A percentile compares a stretch with the other conserved stretches of the same genome.
These are phyloP conservation scores for grape (Vitis vinifera) DNA, from an alignment of 164 flowering plant species.

Conservation along the genomic window ASM3070453v1 NC_081822.1:2759001-2759500, in stretches of 20 bases:
- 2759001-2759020: no score
- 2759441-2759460: no score
- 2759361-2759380: no score
- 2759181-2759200: slow-evolving; percentile 61
- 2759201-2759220: slow-evolving; percentile 52
- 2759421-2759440: no score
- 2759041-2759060: background rate
- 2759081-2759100: slow-evolving; percentile 57
- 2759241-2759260: slow-evolving; percentile 34
- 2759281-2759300: slow-evolving; percentile 49
- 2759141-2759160: slow-evolving; percentile 46
- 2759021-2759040: no score
- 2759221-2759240: slow-evolving; percentile 25
- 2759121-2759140: slow-evolving; percentile 38
- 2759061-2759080: background rate
- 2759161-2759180: slow-evolving; percentile 65
- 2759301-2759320: slow-evolving; percentile 45
- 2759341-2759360: no score
- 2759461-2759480: no score
- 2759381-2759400: background rate
- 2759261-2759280: slow-evolving; percentile 38
- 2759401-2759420: no score
- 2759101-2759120: slow-evolving; percentile 33
- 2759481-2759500: no score
- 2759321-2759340: no score